These are phyloP conservation scores for Fusarium neocosmosporiellum DNA, from an alignment of 2,329 filamentous ascomycete species.

Conservation along the genomic window DNA sequence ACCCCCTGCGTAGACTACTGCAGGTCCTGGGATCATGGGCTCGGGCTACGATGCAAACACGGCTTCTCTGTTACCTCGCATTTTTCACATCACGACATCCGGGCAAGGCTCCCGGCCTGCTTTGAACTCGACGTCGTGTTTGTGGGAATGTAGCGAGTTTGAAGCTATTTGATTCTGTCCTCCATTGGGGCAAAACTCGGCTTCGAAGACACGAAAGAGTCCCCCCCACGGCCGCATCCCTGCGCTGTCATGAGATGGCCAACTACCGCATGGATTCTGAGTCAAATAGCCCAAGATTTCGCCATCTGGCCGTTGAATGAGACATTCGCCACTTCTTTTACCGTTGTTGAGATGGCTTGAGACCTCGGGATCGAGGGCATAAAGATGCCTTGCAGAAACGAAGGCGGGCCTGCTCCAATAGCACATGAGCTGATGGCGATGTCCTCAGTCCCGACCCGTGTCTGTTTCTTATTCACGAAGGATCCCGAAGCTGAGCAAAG, in stretches of 20 bases:
- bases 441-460: not conserved
- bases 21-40: slow-evolving; percentile 33
- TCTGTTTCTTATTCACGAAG: not conserved
- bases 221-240: not conserved
- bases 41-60: not conserved
- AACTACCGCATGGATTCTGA: not conserved
- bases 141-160: not conserved
- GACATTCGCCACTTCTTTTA: not conserved
- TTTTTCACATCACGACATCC: not conserved
- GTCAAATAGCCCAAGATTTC: not conserved
- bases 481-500: not conserved
- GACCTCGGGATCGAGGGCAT: not conserved
- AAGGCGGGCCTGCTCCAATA: not conserved
- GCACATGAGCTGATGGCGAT: not conserved
- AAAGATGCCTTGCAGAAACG: not conserved
- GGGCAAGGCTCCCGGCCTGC: not conserved
- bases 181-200: not conserved
- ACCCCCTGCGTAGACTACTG: slow-evolving; percentile 25
- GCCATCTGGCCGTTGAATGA: not conserved
- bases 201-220: not conserved
- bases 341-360: not conserved
- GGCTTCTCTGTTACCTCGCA: not conserved
- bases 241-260: not conserved
- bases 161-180: not conserved
- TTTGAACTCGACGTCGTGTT: not conserved